A percentile compares a stretch with the other conserved stretches of the same genome.
phyloP scores from a whole-genome alignment of 345 rosid species.

The Eucalyptus victrix region DNA sequence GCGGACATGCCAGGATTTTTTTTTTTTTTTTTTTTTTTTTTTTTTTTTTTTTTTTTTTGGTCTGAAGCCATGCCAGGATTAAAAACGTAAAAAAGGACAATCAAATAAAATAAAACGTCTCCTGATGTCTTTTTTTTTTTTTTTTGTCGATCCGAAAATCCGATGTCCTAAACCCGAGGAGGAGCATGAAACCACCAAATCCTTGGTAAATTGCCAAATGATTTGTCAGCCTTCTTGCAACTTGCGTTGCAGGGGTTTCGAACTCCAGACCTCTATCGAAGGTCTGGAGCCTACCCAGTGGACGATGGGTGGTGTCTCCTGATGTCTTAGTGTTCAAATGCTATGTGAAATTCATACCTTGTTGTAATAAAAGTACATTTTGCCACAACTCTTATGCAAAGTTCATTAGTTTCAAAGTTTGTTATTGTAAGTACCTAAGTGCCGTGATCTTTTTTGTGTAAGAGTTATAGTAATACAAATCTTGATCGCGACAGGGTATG shows the following conservation, averaged over 20 bases:
- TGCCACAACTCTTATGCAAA: not conserved
- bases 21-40: too few relatives aligned
- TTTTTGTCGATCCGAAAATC: too few relatives aligned
- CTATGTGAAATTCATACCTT: not conserved
- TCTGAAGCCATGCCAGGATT: not conserved
- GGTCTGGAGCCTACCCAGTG: too few relatives aligned
- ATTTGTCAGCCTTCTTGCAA: too few relatives aligned
- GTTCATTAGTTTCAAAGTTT: not conserved
- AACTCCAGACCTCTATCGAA: too few relatives aligned
- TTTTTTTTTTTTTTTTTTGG: too few relatives aligned
- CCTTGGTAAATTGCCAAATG: too few relatives aligned
- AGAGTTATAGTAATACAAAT: not conserved
- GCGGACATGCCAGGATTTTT: not conserved
- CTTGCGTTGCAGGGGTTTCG: too few relatives aligned
- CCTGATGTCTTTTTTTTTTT: not conserved
- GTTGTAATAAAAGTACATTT: not conserved
- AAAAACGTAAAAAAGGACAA: not conserved
- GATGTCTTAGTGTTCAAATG: not conserved
- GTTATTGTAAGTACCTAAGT: not conserved
- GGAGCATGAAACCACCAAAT: too few relatives aligned
- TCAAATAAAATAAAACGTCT: not conserved
- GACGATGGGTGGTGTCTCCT: not conserved
- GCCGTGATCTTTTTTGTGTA: not conserved
- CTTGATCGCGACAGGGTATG: rapidly evolving
- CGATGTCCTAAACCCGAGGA: too few relatives aligned